Conservation (phyloP, 306 rosid species). For the Cucurbita ficifolia region DNA sequence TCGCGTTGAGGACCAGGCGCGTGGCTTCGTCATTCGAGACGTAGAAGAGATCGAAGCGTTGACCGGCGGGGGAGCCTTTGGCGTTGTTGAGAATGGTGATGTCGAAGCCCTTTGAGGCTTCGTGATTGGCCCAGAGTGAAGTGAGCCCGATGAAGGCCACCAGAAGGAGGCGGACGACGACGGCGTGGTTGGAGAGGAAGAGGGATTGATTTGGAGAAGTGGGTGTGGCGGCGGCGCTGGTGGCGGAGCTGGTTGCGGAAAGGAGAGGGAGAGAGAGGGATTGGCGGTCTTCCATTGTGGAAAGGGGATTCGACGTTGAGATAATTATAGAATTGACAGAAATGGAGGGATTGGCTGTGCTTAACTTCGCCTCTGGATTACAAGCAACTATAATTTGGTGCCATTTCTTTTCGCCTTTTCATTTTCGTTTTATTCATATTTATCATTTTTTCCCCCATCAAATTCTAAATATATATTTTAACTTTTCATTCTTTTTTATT, state of each 20-base stretch:
- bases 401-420: background rate
- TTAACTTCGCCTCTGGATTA: background rate
- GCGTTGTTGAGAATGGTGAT: conserved; percentile 31
- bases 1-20: conserved; percentile 35
- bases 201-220: background rate
- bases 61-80: conserved; percentile 18
- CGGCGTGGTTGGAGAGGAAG: background rate
- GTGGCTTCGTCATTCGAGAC: conserved; percentile 49
- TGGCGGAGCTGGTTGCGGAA: background rate
- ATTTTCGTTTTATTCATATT: background rate
- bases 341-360: background rate
- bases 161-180: conserved; percentile 20
- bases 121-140: conserved; percentile 49
- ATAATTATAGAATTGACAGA: background rate
- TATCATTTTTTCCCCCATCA: background rate
- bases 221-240: background rate
- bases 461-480: no score
- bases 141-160: conserved; percentile 19
- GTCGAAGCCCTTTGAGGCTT: conserved; percentile 49
- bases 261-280: background rate
- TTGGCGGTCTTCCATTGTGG: background rate
- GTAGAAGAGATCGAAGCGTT: conserved; percentile 38
- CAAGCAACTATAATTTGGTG: background rate
- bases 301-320: background rate
- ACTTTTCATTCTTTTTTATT: no score